Conservation (phyloP, 345 rosid species). For the Turritis glabra region DNA sequence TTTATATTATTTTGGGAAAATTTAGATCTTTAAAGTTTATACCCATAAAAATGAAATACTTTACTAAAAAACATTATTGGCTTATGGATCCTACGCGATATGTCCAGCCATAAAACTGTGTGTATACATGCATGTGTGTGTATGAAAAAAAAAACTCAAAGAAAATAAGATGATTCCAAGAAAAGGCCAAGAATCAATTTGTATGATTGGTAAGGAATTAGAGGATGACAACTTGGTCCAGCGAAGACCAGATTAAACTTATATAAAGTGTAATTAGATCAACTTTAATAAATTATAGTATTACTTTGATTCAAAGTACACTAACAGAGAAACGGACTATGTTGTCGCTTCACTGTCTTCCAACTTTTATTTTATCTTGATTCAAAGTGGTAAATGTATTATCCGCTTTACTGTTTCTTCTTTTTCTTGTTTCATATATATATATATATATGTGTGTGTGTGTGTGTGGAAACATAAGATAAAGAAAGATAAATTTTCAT, state of each 20-base stretch:
- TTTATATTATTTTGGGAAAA: constrained; percentile 5
- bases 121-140: constrained; percentile 8
- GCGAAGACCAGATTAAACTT: constrained; percentile 43
- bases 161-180: constrained; percentile 29
- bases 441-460: too few species aligned
- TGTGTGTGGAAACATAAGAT: too few species aligned
- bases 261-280: constrained; percentile 6
- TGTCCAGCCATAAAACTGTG: constrained; percentile 22
- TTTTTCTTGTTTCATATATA: too few species aligned
- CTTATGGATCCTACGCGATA: constrained; percentile 6
- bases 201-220: constrained; percentile 36
- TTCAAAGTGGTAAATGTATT: constrained; percentile 12
- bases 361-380: background rate
- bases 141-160: background rate
- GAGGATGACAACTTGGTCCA: constrained; percentile 53
- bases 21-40: too few species aligned
- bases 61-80: background rate
- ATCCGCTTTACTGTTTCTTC: constrained; percentile 1
- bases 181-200: constrained; percentile 22
- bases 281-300: constrained; percentile 6
- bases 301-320: constrained; percentile 7
- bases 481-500: background rate
- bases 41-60: background rate
- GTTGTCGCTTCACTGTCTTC: constrained; percentile 31
- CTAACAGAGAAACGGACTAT: too few species aligned